Evolutionary conservation across 192 early-diverging fungal genomes (phyloP), one percentile per base, ranked within the genome.

Genomic region (Podila minutissima): DNA sequence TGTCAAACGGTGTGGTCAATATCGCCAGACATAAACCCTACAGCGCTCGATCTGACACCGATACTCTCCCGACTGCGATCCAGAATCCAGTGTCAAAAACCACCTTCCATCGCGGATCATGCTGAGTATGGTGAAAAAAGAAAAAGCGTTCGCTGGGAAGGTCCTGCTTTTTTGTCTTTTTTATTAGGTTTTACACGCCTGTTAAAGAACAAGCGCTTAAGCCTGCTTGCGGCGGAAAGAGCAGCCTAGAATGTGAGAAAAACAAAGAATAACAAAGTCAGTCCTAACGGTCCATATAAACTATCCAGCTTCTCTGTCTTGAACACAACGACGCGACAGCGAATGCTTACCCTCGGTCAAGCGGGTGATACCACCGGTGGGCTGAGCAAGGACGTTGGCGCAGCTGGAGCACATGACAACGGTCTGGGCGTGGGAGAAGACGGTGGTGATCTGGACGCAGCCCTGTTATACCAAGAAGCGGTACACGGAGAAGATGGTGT

Each of bases 371-470:
- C 98, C 98, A 90, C 98, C 98, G 67, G 97, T 99, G 78, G 98
- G 98, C 88, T 98, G 97, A 89, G 95, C 97, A 82, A 99, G 93
- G 73, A 99, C 97, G 81, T 95, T 96, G 75, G 94, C 90, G 91
- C 98, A 99, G 72, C 93, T 92, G 71, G 91, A 87, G 93, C 98
- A 99, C 67, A 97, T 84, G 66, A 99, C 98, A 64, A 99, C 98
- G 75, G 96, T 97, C 88, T 99, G 97, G 84, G 97, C 97, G 89
- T 99, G 97, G 88, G 92, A 93, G 93, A 99, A 99, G 82, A 99
- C 96, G 82, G 97, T 98, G 88, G 96, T 98, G 88, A 99, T 97
- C 85, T 93, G 91, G 85, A 95, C 92, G 92, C 97, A 98, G 63
- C 94, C 93, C 94, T 78, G 65, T 35, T 58, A 28, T 32, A 59